A percentile compares a stretch with the other conserved stretches of the same genome.
These are phyloP conservation scores for Xylaria sp. DNA, from an alignment of 2,329 filamentous ascomycete genomes.

Conservation along the genomic window DNA sequence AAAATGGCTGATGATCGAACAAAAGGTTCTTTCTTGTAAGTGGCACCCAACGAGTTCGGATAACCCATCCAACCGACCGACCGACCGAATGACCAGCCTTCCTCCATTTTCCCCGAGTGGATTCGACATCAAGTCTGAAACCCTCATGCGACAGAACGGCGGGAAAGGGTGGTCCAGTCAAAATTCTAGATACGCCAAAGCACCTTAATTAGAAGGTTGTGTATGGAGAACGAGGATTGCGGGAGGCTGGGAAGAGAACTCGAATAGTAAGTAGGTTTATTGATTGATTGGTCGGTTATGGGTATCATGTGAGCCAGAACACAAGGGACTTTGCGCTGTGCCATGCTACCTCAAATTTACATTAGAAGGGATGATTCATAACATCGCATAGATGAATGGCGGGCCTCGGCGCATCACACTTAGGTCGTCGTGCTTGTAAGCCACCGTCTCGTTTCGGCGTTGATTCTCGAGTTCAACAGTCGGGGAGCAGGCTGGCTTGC, in stretches of 20 bases:
- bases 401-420: not conserved
- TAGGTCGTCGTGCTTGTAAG: constrained; percentile 38
- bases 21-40: not conserved
- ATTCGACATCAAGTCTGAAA: constrained; percentile 5
- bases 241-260: constrained; percentile 42
- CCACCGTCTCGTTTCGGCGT: constrained; percentile 41
- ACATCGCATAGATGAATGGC: not conserved
- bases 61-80: not conserved
- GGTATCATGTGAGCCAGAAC: constrained; percentile 32
- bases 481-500: constrained; percentile 37
- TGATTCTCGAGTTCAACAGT: constrained; percentile 42
- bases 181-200: constrained; percentile 30
- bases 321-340: constrained; percentile 13
- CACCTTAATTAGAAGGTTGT: constrained; percentile 40
- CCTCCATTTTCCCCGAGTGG: not conserved
- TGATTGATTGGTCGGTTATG: constrained; percentile 18
- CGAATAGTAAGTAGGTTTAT: constrained; percentile 38
- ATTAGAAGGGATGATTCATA: not conserved
- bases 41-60: not conserved
- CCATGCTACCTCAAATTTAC: constrained; percentile 15
- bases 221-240: constrained; percentile 37
- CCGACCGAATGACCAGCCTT: not conserved
- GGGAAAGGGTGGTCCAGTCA: not conserved
- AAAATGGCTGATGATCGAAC: not conserved
- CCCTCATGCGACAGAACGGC: not conserved